phyloP scores from a whole-genome alignment of 768 basidiomycete genomes.

The Mycena crocata region DNA sequence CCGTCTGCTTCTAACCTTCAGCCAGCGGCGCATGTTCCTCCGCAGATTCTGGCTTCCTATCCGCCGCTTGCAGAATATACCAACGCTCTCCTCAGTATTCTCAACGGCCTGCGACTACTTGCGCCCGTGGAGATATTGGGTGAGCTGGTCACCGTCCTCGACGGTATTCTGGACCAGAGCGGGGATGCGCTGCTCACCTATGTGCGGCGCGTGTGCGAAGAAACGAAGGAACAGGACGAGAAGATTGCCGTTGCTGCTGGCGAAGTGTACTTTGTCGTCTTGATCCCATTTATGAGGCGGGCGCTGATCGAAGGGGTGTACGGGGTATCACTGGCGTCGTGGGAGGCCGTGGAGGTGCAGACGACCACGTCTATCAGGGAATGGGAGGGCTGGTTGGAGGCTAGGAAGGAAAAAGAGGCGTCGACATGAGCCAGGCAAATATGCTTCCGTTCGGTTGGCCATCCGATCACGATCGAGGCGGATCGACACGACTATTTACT shows the following conservation, averaged over 20 bases:
- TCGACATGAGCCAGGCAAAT: neutral
- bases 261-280: slow-evolving; percentile 66
- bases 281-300: slow-evolving; percentile 78
- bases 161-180: slow-evolving; percentile 59
- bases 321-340: slow-evolving; percentile 48
- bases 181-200: slow-evolving; percentile 63
- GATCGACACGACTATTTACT: too few relatives aligned
- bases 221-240: slow-evolving; percentile 43
- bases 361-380: slow-evolving; percentile 40
- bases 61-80: slow-evolving; percentile 79
- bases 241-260: slow-evolving; percentile 60
- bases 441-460: slow-evolving; percentile 3
- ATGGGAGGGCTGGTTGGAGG: slow-evolving; percentile 46
- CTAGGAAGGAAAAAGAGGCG: neutral
- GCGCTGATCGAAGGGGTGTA: slow-evolving; percentile 85
- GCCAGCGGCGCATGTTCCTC: slow-evolving; percentile 71
- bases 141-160: slow-evolving; percentile 63
- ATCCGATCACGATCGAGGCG: neutral
- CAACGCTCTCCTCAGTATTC: slow-evolving; percentile 76
- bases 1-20: slow-evolving; percentile 40
- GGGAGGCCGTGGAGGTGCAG: slow-evolving; percentile 37
- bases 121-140: slow-evolving; percentile 72
- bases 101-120: slow-evolving; percentile 87
- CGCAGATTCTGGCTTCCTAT: slow-evolving; percentile 76
- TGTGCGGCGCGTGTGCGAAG: slow-evolving; percentile 39